phyloP scores from a whole-genome alignment of 345 rosid species.

The Melaleuca alternifolia region DNA sequence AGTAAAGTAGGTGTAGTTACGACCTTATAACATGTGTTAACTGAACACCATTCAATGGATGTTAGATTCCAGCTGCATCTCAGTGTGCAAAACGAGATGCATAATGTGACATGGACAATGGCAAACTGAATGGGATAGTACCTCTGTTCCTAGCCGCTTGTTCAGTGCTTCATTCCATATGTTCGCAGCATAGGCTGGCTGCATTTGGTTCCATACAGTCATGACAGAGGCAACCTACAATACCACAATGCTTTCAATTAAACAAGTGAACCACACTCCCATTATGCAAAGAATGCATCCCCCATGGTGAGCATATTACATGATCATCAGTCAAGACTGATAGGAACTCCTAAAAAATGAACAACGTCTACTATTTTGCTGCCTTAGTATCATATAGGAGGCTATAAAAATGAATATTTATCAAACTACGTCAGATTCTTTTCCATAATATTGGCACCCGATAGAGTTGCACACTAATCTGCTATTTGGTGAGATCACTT shows the following conservation, averaged over 20 bases:
- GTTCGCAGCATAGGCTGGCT: conserved; percentile 90
- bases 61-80: not conserved
- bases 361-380: not conserved
- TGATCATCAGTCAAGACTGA: not conserved
- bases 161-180: conserved; percentile 96
- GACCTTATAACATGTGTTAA: not conserved
- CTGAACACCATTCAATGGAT: not conserved
- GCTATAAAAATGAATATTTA: not conserved
- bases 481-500: not conserved
- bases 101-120: not conserved
- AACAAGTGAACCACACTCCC: not conserved
- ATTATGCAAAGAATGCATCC: not conserved
- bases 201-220: conserved; percentile 89
- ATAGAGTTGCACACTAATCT: not conserved
- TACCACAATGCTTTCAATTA: not conserved
- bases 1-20: not conserved
- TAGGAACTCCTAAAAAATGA: not conserved
- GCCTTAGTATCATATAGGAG: not conserved
- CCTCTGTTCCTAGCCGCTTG: conserved; percentile 90
- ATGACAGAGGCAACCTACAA: conserved; percentile 89
- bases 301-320: no score
- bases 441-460: not conserved
- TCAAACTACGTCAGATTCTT: not conserved
- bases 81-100: not conserved
- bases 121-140: conserved; percentile 5